Conservation (phyloP, 1,139 yeast genomes). For the Fermentozyma sake region DNA sequence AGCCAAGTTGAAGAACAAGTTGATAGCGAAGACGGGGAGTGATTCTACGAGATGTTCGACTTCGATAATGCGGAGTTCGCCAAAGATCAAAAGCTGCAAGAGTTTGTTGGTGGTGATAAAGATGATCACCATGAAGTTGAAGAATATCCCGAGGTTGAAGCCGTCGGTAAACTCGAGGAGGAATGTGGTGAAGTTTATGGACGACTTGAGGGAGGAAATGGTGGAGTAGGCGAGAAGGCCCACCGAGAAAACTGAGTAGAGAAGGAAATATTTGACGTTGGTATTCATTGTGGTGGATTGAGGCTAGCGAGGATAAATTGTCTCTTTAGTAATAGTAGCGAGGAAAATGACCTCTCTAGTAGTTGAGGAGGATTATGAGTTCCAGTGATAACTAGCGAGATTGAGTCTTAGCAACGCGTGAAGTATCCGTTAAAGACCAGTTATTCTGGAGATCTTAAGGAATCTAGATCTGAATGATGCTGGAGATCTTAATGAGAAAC, state of each 20-base stretch:
- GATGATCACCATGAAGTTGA: conserved; percentile 32
- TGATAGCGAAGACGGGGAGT: conserved; percentile 54
- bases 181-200: conserved; percentile 26
- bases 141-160: conserved; percentile 25
- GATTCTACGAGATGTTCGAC: conserved; percentile 48
- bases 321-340: too few species aligned
- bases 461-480: too few species aligned
- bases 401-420: too few species aligned
- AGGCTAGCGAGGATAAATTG: too few species aligned
- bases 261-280: too few species aligned
- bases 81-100: conserved; percentile 54
- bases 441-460: too few species aligned
- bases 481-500: too few species aligned
- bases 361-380: too few species aligned
- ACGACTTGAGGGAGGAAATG: conserved; percentile 20
- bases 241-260: conserved; percentile 23
- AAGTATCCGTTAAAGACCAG: too few species aligned
- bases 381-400: too few species aligned
- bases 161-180: conserved; percentile 34
- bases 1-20: conserved; percentile 61
- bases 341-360: too few species aligned
- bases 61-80: conserved; percentile 71
- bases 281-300: too few species aligned
- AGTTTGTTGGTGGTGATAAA: conserved; percentile 33
- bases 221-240: conserved; percentile 24